These are phyloP conservation scores for Chytriomyces sp. DNA, from an alignment of 192 early-diverging fungal species.

Conservation along the genomic window DNA sequence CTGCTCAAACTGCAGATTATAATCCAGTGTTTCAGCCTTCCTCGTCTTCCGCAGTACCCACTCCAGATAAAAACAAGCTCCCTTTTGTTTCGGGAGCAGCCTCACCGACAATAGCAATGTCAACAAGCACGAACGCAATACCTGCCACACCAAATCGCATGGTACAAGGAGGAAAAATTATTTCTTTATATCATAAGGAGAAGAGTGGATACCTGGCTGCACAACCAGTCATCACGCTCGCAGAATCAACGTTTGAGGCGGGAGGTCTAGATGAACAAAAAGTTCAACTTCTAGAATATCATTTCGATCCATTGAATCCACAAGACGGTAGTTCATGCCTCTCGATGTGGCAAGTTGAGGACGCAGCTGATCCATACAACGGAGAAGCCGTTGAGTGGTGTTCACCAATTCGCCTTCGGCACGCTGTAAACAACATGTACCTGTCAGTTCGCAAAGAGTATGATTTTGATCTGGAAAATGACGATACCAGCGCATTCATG, in stretches of 20 bases:
- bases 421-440: constrained; percentile 36
- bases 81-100: too few species aligned
- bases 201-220: constrained; percentile 29
- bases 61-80: too few species aligned
- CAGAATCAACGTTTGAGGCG: constrained; percentile 6
- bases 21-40: background rate
- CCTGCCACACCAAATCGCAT: background rate
- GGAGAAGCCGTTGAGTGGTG: constrained; percentile 38
- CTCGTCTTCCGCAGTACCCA: background rate
- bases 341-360: constrained; percentile 42
- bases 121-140: background rate
- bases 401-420: constrained; percentile 23
- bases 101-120: too few species aligned
- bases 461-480: constrained; percentile 5
- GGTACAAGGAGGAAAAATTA: constrained; percentile 31
- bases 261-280: constrained; percentile 23
- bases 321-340: constrained; percentile 35
- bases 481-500: background rate
- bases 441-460: constrained; percentile 23
- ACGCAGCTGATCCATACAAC: background rate
- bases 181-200: constrained; percentile 43
- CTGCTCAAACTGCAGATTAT: constrained; percentile 24
- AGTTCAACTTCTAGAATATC: constrained; percentile 29
- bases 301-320: constrained; percentile 41
- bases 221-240: constrained; percentile 15